These are phyloP conservation scores for Arabidopsis hybrid DNA, from an alignment of 441 rosid species.

Conservation along the genomic window DNA sequence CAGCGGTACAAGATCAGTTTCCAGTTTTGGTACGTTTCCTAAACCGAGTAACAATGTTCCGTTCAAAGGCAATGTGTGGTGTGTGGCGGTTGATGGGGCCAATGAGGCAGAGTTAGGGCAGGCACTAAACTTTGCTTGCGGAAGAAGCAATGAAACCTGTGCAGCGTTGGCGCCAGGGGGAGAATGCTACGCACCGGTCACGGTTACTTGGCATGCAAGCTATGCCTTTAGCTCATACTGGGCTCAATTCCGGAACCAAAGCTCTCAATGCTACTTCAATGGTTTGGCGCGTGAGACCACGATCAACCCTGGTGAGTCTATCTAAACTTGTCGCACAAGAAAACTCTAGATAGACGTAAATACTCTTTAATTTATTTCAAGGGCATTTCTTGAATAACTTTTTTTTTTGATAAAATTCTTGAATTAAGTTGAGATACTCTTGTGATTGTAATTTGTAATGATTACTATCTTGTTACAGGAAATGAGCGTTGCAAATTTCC, in stretches of 20 bases:
- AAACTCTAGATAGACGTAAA: neutral
- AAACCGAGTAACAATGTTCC: conserved; percentile 56
- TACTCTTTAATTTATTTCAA: neutral
- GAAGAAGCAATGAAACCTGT: conserved; percentile 61
- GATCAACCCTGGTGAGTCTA: conserved; percentile 64
- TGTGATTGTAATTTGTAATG: neutral
- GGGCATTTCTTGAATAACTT: conserved; percentile 2
- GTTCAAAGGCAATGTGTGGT: conserved; percentile 73
- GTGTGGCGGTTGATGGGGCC: conserved; percentile 61
- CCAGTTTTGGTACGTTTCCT: conserved; percentile 49
- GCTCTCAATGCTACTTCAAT: conserved; percentile 69
- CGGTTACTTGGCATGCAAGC: conserved; percentile 63
- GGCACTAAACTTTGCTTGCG: conserved; percentile 47
- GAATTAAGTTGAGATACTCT: neutral
- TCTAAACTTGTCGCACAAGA: neutral
- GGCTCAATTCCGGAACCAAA: conserved; percentile 63
- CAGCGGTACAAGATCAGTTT: conserved; percentile 53
- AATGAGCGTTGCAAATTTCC: conserved; percentile 45
- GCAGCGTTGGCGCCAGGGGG: conserved; percentile 59
- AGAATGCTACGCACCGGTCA: conserved; percentile 66
- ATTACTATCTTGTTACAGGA: conserved; percentile 20
- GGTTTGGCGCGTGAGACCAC: conserved; percentile 73
- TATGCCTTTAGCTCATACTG: conserved; percentile 86
- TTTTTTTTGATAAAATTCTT: too few relatives aligned
- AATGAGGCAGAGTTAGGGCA: conserved; percentile 43